Evolutionary conservation across 2,329 filamentous ascomycete genomes (phyloP).

Genomic region (Coniochaeta sp.): DNA sequence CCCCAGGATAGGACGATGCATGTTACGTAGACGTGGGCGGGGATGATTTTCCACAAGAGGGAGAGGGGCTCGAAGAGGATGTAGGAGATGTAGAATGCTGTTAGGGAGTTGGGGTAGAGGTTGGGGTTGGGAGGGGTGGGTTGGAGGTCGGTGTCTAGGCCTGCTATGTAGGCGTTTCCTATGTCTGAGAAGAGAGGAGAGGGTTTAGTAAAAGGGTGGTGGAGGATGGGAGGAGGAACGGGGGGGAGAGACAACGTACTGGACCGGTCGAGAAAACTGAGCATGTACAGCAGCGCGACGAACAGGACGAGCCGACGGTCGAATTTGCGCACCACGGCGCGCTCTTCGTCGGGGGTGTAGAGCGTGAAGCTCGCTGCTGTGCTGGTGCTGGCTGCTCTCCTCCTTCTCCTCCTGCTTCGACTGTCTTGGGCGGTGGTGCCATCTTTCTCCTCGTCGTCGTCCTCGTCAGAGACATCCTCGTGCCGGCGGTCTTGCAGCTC

Average conservation of each 20-base stretch:
- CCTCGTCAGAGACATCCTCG: constrained; percentile 1
- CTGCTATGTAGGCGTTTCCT: constrained; percentile 56
- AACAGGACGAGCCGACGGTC: constrained; percentile 74
- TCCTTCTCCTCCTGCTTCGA: neutral
- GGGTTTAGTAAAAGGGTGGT: neutral
- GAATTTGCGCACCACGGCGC: constrained; percentile 63
- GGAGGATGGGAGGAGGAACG: neutral
- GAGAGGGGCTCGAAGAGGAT: constrained; percentile 61
- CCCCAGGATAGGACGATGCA: constrained; percentile 73
- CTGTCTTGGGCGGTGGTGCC: constrained; percentile 2
- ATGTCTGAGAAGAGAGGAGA: constrained; percentile 47
- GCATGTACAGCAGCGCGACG: constrained; percentile 73
- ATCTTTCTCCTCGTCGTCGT: constrained; percentile 8
- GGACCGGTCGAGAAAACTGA: constrained; percentile 80
- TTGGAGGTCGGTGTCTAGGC: constrained; percentile 56
- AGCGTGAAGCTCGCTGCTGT: constrained; percentile 19
- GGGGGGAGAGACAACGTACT: constrained; percentile 45
- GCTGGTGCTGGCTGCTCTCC: constrained; percentile 10
- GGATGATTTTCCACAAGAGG: constrained; percentile 52
- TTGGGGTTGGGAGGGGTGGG: constrained; percentile 33
- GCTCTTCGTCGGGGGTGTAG: constrained; percentile 64
- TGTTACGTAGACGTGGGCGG: constrained; percentile 53
- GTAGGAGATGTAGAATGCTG: constrained; percentile 57
- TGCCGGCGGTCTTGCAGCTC: constrained; percentile 11
- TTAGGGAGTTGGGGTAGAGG: constrained; percentile 55